Conservation (phyloP, 371 early-diverging fungal genomes). For the Mortierella sp. region DNA sequence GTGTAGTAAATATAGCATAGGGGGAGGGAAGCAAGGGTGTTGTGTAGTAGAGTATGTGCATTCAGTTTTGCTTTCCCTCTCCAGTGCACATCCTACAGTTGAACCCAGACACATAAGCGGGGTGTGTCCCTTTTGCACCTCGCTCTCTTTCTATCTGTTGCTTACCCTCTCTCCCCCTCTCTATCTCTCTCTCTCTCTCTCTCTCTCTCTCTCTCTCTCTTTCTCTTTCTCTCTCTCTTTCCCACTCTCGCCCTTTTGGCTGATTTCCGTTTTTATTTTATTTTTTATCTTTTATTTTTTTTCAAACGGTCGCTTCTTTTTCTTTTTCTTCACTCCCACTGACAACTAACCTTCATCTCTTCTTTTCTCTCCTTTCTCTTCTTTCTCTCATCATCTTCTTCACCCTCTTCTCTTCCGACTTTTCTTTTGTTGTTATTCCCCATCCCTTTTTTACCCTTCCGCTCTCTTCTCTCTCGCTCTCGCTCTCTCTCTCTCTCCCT, state of each 20-base stretch:
- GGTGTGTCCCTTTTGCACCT: neutral
- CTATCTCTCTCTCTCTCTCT: neutral
- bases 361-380: neutral
- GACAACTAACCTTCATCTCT: neutral
- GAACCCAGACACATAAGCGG: neutral
- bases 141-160: neutral
- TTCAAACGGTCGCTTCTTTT: neutral
- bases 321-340: neutral
- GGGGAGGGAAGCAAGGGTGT: too few relatives aligned
- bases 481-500: neutral
- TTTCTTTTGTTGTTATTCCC: neutral
- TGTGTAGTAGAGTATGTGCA: neutral
- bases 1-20: too few relatives aligned
- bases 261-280: constrained; percentile 4
- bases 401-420: too few relatives aligned
- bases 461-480: neutral
- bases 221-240: neutral
- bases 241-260: constrained; percentile 3
- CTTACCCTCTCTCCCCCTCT: constrained; percentile 5
- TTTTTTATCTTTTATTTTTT: neutral
- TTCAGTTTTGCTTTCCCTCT: neutral
- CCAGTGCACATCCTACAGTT: neutral
- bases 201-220: neutral
- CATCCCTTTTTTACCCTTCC: too few relatives aligned
- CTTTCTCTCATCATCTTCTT: too few relatives aligned